Base-by-base conservation (phyloP, 2,329 filamentous ascomycete genomes). In the Fusarium continuum region DNA sequence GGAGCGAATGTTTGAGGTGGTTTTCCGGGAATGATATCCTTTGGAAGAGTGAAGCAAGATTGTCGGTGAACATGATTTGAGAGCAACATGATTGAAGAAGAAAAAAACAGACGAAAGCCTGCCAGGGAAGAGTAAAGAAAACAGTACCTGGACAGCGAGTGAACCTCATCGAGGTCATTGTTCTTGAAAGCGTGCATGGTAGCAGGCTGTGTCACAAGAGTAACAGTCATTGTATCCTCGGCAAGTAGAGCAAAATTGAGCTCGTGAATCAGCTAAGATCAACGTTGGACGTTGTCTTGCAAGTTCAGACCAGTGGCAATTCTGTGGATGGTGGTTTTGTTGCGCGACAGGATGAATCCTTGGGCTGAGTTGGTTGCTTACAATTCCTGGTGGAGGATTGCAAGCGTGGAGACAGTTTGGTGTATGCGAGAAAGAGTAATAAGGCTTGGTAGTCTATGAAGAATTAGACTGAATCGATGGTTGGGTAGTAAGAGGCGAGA, bases 141-240 rank as follows among this genome's bases (percentile, higher is more conserved):
- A 81, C 82, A 85, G 79, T 87, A 87, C 85, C 85, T 87, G 79
- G 83, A 80, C 74, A 85, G 81, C 72, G 82, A 83, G 74, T 84
- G 80, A 77, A 84, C 82, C 77, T 86, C 83, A 75, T 85, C 83
- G 77, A 85, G 80, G 73, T 85, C 83, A 76, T 81, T 69, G 58
- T 70, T 78, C 71, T 78, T 83, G 79, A 79, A 85, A 76, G 79
- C 79, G 74, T 83, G 78, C 83, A 86, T 85, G 71, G 78, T 73
- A 69, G 73, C 79, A 78, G 75, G 76, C 73, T 77, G 79, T 70
- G 80, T 72, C 74, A 80, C 74, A 76, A 82, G 74, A 74, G 79
- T 75, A 78, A 73, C 68, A 72, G 80, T 80, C 80, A 83, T 83
- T 74, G 74, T 78, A 75, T 79, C 77, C 78, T 72, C 70, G 75